A percentile compares a stretch with the other conserved stretches of the same genome.
These are phyloP conservation scores for Hygrophoropsis aurantiaca DNA, from an alignment of 768 basidiomycete genomes.

Conservation along the genomic window DNA sequence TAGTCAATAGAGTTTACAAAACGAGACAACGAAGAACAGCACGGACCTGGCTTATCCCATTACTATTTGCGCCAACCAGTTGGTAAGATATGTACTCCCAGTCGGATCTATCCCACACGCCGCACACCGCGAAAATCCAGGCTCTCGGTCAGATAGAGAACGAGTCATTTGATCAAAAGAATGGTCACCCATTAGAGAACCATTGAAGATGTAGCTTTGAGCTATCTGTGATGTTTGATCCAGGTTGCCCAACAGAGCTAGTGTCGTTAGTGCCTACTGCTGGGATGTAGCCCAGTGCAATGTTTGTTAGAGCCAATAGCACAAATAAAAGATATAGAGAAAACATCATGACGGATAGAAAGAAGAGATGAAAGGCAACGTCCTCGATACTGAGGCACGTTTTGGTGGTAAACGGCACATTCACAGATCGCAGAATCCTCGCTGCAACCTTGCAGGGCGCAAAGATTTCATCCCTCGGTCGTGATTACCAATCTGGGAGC, in stretches of 20 bases:
- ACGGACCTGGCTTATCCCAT: conserved; percentile 56
- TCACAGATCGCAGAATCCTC: not conserved
- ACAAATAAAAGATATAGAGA: conserved; percentile 5
- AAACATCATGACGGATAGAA: conserved; percentile 13
- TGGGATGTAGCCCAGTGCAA: conserved; percentile 59
- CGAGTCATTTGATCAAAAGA: conserved; percentile 4
- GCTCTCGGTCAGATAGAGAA: too few species aligned
- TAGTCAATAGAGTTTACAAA: not conserved
- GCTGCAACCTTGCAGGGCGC: not conserved
- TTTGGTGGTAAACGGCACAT: conserved; percentile 9
- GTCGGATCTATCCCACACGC: conserved; percentile 39
- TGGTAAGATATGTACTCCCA: conserved; percentile 59
- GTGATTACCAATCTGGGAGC: conserved; percentile 1
- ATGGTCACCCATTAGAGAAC: conserved; percentile 50
- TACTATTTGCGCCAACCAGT: conserved; percentile 49
- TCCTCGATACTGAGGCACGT: conserved; percentile 12
- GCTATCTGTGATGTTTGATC: conserved; percentile 53
- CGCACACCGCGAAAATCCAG: not conserved
- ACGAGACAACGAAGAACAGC: conserved; percentile 1
- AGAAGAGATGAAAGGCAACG: not conserved
- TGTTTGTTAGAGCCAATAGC: conserved; percentile 2
- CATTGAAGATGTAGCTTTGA: conserved; percentile 62
- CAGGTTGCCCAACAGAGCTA: conserved; percentile 36
- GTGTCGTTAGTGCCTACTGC: conserved; percentile 73
- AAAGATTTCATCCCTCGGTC: not conserved